Conservation (phyloP, 2,329 filamentous ascomycete species). For the Aspergillus jensenii region DNA sequence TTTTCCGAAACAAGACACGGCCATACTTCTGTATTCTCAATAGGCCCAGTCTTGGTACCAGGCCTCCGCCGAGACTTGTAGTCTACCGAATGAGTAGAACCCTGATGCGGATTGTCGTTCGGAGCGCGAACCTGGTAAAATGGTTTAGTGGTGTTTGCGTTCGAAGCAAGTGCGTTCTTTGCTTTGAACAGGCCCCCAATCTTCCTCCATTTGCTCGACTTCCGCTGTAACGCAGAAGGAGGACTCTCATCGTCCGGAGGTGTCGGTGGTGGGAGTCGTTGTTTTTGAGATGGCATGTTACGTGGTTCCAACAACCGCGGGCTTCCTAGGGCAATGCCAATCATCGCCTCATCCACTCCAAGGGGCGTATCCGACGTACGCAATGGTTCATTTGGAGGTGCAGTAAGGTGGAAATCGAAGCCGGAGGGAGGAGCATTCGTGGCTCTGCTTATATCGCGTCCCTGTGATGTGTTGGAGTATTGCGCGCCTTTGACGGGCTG, state of each 20-base stretch:
- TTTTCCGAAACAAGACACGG: conserved; percentile 26
- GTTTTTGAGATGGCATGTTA: conserved; percentile 15
- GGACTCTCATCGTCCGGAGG: conserved; percentile 14
- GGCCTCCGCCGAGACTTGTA: conserved; percentile 8
- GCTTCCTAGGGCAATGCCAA: conserved; percentile 74
- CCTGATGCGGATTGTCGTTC: conserved; percentile 22
- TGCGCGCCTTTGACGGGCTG: conserved; percentile 19
- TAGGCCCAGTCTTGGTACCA: conserved; percentile 7
- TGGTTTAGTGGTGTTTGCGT: conserved; percentile 17
- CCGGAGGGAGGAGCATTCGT: conserved; percentile 14
- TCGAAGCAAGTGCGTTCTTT: conserved; percentile 29
- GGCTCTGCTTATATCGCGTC: conserved; percentile 15
- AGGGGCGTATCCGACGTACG: conserved; percentile 16
- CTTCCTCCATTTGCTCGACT: conserved; percentile 49
- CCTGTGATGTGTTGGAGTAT: conserved; percentile 22
- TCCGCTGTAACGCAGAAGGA: conserved; percentile 26
- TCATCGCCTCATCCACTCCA: conserved; percentile 48
- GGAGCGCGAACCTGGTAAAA: conserved; percentile 29
- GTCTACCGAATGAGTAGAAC: conserved; percentile 22
- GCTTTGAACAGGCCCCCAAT: conserved; percentile 45
- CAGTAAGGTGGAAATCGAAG: conserved; percentile 34
- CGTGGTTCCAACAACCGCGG: conserved; percentile 47
- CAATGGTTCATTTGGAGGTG: conserved; percentile 26
- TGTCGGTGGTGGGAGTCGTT: conserved; percentile 14
- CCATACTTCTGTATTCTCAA: conserved; percentile 19